Conservation (phyloP, 2,329 filamentous ascomycete genomes). For the Apiospora sp. region DNA sequence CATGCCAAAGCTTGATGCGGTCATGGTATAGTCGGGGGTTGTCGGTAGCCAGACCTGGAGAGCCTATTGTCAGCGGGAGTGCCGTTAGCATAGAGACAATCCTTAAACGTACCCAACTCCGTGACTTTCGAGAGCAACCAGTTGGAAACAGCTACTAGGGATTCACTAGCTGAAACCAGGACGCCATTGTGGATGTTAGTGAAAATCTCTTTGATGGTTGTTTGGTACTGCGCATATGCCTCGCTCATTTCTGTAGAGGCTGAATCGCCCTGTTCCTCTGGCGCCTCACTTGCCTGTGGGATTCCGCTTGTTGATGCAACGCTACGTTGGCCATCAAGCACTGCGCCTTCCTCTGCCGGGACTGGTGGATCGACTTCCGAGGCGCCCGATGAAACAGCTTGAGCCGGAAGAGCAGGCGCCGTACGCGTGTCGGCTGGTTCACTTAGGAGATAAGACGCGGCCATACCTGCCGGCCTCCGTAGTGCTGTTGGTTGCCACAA, state of each 20-base stretch:
- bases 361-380: constrained; percentile 72
- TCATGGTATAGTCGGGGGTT: constrained; percentile 78
- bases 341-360: constrained; percentile 60
- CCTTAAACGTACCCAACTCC: constrained; percentile 58
- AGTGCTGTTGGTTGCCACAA: constrained; percentile 74
- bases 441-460: constrained; percentile 59
- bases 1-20: constrained; percentile 86
- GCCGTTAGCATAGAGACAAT: not conserved
- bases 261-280: constrained; percentile 40
- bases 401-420: constrained; percentile 60
- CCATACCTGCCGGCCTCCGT: constrained; percentile 70
- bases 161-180: constrained; percentile 59
- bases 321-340: constrained; percentile 60
- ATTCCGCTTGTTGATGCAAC: constrained; percentile 57
- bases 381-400: constrained; percentile 56
- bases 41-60: constrained; percentile 81
- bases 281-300: constrained; percentile 47
- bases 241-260: constrained; percentile 59
- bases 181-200: constrained; percentile 68
- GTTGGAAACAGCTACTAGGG: constrained; percentile 59
- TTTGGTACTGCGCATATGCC: constrained; percentile 72
- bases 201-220: constrained; percentile 71
- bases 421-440: constrained; percentile 70
- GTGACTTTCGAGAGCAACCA: constrained; percentile 64
- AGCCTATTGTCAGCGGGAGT: constrained; percentile 7